Evolutionary conservation across 225 moss, liverwort and hornwort genomes (phyloP), one percentile per base, ranked within the genome.

Genomic region (Ulota crispa): DNA sequence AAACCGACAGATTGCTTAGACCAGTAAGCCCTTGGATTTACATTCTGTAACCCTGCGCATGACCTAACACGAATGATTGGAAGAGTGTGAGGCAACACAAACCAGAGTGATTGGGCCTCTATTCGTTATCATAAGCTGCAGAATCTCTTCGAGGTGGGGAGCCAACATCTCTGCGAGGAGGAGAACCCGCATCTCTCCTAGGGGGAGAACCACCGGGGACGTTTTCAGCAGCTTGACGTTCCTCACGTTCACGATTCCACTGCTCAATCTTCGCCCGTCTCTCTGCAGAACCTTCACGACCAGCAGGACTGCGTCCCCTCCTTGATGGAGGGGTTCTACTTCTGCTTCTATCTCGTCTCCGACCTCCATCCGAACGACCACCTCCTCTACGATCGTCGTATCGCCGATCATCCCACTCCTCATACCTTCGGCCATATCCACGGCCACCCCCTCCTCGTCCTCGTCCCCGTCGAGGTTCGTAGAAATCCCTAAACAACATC

Each of bases 171-270:
- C 79, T 68, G 50, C 84, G 74, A 43, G 78, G 80, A 10, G 95
- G 87, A 39, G 87, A 84, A 37, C 74, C 83, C 60, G 72, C 67
- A 31, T 87, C 86, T 68, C 80, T 72, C 62, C 83, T 77, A 24
- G 81, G 77, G 18, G 95, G 85, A 31, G 92, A 91, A 75, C 60
- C 89, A 66, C 82, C 62, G 72, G 96, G 88, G 4, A 69, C 88
- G 66, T 73, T 73, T 61, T 92, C 99, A 42, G 90, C 92, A 59
- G 91, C 96, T 74, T 94, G 90, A 59, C 96, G 92, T 75, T 94
- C 96, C 82, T 99, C 99, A 72, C 99, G 93, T 86, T 99, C 99
- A 57, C 93, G 94, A 70, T 99, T 99, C 99, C 99, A 99, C 66
- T 92, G 94, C 83, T 99, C 99, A 62, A 99, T 99, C 91, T 94